Conservation (phyloP, 129 eudicot genomes). For the Saussurea involucrata region DNA sequence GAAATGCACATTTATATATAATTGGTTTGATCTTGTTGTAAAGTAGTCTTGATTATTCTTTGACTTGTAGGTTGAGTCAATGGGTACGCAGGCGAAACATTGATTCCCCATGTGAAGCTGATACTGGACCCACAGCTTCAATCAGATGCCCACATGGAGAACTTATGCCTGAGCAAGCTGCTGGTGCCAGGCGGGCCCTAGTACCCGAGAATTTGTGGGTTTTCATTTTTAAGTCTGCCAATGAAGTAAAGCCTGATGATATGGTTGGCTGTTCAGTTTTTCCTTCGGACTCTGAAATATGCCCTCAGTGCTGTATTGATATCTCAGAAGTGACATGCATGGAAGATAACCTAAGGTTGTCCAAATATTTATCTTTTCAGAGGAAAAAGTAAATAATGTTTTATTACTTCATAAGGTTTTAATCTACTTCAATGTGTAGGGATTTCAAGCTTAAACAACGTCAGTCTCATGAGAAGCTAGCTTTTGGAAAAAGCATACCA, state of each 20-base stretch:
- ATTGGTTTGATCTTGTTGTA: not conserved
- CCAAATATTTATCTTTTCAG: not conserved
- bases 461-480: conserved; percentile 89
- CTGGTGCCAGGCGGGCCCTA: conserved; percentile 86
- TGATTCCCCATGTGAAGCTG: conserved; percentile 91
- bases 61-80: conserved; percentile 70
- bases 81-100: conserved; percentile 84
- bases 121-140: conserved; percentile 93
- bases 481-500: conserved; percentile 54
- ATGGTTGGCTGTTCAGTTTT: conserved; percentile 64
- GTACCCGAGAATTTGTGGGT: conserved; percentile 85
- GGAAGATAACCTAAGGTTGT: conserved; percentile 75
- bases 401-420: not conserved
- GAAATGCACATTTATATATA: not conserved
- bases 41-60: not conserved
- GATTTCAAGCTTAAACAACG: conserved; percentile 78
- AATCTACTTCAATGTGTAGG: conserved; percentile 44
- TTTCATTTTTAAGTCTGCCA: conserved; percentile 62
- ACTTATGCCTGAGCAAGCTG: conserved; percentile 88
- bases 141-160: conserved; percentile 89
- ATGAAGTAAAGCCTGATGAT: conserved; percentile 75
- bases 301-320: conserved; percentile 59
- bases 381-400: not conserved
- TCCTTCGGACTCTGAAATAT: conserved; percentile 56
- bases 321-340: conserved; percentile 64